These are phyloP conservation scores for Gossypium schwendimanii DNA, from an alignment of 441 rosid species.

Conservation along the genomic window DNA sequence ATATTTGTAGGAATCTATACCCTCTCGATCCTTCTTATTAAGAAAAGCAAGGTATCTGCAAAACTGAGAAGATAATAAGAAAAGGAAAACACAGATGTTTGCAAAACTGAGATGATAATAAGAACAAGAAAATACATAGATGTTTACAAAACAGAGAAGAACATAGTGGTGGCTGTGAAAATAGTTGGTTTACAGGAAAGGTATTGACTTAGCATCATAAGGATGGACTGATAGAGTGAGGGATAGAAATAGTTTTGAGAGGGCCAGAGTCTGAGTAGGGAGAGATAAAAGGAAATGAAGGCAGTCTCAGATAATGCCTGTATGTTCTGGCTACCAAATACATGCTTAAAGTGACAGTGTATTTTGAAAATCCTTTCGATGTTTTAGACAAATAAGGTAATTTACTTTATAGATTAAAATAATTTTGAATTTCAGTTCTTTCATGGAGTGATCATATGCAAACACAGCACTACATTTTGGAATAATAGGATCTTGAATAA, in stretches of 20 bases:
- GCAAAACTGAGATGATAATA: no score
- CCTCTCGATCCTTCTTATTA: background rate
- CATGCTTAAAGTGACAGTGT: background rate
- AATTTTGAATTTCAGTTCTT: background rate
- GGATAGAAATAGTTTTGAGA: background rate
- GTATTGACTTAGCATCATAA: background rate
- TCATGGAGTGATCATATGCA: background rate
- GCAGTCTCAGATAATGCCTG: background rate
- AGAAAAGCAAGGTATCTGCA: background rate
- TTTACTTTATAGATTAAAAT: background rate
- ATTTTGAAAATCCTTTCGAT: background rate
- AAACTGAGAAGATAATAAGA: background rate
- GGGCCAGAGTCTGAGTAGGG: background rate
- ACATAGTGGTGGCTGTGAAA: background rate
- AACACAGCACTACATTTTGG: background rate
- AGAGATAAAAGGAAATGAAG: background rate
- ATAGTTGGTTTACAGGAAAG: background rate
- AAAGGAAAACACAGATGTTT: background rate
- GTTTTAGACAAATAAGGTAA: background rate
- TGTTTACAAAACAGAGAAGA: background rate
- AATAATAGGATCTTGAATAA: background rate
- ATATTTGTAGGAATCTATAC: background rate
- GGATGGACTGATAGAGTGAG: background rate
- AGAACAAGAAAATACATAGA: background rate
- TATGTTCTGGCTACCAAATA: background rate